phyloP scores from a whole-genome alignment of 176 grass and related monocot genomes.

The Metroxylon sagu region DNA sequence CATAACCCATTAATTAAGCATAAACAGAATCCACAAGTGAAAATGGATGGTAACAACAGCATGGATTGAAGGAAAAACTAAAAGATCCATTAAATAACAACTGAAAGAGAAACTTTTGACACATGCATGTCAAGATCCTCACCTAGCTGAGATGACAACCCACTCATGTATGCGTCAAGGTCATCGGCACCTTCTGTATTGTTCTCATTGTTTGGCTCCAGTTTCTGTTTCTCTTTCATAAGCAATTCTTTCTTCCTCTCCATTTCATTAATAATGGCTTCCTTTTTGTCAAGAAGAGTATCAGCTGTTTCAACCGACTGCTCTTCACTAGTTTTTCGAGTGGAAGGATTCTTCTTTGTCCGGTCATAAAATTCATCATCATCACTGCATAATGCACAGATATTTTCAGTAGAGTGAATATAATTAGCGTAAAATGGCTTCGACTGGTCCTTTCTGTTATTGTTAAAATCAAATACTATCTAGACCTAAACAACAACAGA shows the following conservation, averaged over 20 bases:
- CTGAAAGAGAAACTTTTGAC: too few species aligned
- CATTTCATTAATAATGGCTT: slow-evolving; percentile 54
- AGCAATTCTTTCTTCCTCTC: slow-evolving; percentile 69
- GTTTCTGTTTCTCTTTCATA: slow-evolving; percentile 63
- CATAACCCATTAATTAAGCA: too few species aligned
- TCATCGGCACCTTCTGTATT: slow-evolving; percentile 56
- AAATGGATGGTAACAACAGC: too few species aligned
- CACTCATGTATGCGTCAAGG: slow-evolving; percentile 96
- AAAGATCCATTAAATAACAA: too few species aligned
- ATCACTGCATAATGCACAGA: slow-evolving; percentile 40
- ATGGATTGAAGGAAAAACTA: too few species aligned
- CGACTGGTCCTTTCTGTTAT: too few species aligned
- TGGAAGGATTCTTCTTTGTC: slow-evolving; percentile 62
- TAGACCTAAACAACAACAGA: too few species aligned
- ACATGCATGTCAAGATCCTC: slow-evolving; percentile 8
- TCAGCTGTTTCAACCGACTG: slow-evolving; percentile 88
- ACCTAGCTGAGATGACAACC: slow-evolving; percentile 95
- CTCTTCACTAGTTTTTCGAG: slow-evolving; percentile 43
- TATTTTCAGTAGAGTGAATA: background rate
- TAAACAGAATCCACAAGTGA: too few species aligned
- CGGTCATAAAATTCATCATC: slow-evolving; percentile 98
- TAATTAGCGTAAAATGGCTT: too few species aligned
- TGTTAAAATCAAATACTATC: too few species aligned
- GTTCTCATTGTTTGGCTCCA: slow-evolving; percentile 17
- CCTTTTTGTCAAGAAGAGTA: slow-evolving; percentile 90